Evolutionary conservation across 2,329 filamentous ascomycete species (phyloP), one percentile per base, ranked within the genome.

Genomic region (Penicillium sp.): DNA sequence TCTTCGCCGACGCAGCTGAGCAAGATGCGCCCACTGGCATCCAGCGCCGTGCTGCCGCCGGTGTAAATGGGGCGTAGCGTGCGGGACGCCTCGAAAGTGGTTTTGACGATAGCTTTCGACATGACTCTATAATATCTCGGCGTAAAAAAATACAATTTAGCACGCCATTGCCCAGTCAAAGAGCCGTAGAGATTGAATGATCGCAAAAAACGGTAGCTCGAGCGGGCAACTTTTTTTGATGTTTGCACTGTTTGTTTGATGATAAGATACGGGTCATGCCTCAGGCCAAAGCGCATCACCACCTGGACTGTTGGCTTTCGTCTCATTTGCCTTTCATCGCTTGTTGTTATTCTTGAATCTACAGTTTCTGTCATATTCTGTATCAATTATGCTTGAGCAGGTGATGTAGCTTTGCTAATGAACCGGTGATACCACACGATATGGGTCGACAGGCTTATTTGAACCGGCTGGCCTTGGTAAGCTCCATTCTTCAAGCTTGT

Each of bases 31-130:
- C 91, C 91, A 75, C 85, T 84, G 71, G 86, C 84, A 78, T 93
- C 91, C 57, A 97, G 82, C 29, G 90, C 86, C 55, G 96, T 86
- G 61, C 89, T 88, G 40, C 94, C 94, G 51, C 94, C 94, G 2
- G 93, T 96, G 70, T 94, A 97, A 46, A 97, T 93, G 18, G 94
- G 94, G 65, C 91, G 89, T 52, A 99, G 89, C 44, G 91, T 89
- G 67, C 88, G 85, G 61, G 83, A 83, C 55, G 88, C 84, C 68
- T 95, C 90, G 73, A 97, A 99, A 3, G 93, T 96, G 54, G 91
- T 97, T 79, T 91, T 95, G 64, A 81, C 73, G 38, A 77, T 77
- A 57, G 81, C 74, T 71, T 81, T 81, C 67, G 81, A 82, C 63
- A 76, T 76, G 47, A 59, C 62, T 53, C 42, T 55, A 44, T 55